Percentiles rank a stretch among this genome's conserved stretches.
Evolutionary conservation across 177 flowering plant genomes (phyloP).

Genomic region (Vitis hybrid): DNA sequence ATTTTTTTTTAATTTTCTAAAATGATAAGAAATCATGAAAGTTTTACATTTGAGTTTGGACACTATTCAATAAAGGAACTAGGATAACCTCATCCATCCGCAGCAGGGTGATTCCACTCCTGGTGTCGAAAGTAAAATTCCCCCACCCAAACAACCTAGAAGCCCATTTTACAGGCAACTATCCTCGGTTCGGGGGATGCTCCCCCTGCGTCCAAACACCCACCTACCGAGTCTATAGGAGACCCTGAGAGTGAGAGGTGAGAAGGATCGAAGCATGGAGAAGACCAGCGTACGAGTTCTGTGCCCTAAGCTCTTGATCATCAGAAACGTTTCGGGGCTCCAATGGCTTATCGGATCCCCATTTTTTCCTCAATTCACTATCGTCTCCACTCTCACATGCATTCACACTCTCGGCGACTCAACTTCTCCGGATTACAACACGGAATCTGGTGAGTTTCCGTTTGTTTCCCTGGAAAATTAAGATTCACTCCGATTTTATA

Average conservation of each 20-base stretch:
- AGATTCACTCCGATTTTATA: background rate
- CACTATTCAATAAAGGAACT: too few relatives aligned
- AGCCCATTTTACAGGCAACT: too few relatives aligned
- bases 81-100: too few relatives aligned
- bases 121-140: too few relatives aligned
- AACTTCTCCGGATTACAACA: slow-evolving; percentile 48
- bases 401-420: slow-evolving; percentile 46
- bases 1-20: too few relatives aligned
- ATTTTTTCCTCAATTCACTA: slow-evolving; percentile 59
- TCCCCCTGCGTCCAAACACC: background rate
- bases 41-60: too few relatives aligned
- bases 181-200: background rate
- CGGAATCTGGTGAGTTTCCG: slow-evolving; percentile 60
- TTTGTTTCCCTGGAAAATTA: slow-evolving; percentile 6
- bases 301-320: slow-evolving; percentile 31
- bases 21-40: too few relatives aligned
- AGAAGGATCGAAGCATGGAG: slow-evolving; percentile 1
- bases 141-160: too few relatives aligned
- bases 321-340: slow-evolving; percentile 30
- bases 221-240: background rate
- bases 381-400: slow-evolving; percentile 77
- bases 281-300: slow-evolving; percentile 17
- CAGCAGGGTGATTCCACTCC: too few relatives aligned
- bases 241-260: slow-evolving; percentile 9
- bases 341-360: slow-evolving; percentile 95